These are phyloP conservation scores for Zygosaccharomyces bisporus DNA, from an alignment of 805 yeast genomes.

Conservation along the genomic window DNA sequence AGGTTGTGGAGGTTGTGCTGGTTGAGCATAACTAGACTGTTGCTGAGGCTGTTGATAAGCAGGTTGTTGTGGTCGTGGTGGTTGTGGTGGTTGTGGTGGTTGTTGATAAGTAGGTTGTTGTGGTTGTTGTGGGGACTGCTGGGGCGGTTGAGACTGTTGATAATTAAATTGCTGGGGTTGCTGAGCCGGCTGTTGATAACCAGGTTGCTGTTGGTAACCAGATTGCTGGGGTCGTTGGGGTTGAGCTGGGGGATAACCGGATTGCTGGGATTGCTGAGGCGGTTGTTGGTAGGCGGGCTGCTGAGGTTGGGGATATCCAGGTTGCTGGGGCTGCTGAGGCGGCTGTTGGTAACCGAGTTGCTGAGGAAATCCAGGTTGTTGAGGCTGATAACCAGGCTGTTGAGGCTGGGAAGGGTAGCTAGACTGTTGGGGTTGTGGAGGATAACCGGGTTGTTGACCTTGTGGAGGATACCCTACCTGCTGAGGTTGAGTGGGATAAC, in stretches of 20 bases:
- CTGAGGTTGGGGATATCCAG: conserved; percentile 1
- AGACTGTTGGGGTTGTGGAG: conserved; percentile 12
- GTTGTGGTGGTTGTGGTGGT: conserved; percentile 10
- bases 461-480: conserved; percentile 1
- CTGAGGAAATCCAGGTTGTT: conserved; percentile 9
- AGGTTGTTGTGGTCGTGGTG: conserved; percentile 10
- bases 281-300: conserved; percentile 7
- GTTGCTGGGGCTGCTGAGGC: conserved; percentile 8
- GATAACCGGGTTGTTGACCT: conserved; percentile 10
- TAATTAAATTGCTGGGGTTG: conserved; percentile 11
- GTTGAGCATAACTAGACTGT: not conserved
- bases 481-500: conserved; percentile 6
- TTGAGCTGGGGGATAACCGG: too few species aligned
- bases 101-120: conserved; percentile 12
- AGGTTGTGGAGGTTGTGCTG: conserved; percentile 8
- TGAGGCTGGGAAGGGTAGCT: conserved; percentile 7
- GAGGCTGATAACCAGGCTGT: conserved; percentile 7
- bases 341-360: conserved; percentile 6
- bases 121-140: conserved; percentile 6
- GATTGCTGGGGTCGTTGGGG: not conserved
- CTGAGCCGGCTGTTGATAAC: conserved; percentile 13
- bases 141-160: conserved; percentile 12
- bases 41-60: conserved; percentile 15
- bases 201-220: conserved; percentile 6
- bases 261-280: not conserved